A percentile compares a stretch with the other conserved stretches of the same genome.
Evolutionary conservation across 2,329 filamentous ascomycete genomes (phyloP).

Genomic region (Fusarium zealandicum): DNA sequence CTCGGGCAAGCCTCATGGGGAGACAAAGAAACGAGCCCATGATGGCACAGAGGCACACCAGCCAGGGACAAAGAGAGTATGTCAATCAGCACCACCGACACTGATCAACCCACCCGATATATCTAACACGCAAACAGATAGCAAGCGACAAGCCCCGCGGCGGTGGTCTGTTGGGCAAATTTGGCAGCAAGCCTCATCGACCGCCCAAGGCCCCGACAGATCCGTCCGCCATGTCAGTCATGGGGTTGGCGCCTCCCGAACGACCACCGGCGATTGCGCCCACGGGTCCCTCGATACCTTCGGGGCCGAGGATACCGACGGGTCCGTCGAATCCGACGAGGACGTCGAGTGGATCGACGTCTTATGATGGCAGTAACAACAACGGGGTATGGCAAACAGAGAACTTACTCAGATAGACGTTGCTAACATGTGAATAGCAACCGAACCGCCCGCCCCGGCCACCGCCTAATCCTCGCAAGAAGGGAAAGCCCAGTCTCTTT

Average conservation of each 20-base stretch:
- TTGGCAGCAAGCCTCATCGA: constrained; percentile 43
- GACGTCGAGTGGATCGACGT: constrained; percentile 35
- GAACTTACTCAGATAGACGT: not conserved
- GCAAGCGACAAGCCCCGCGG: constrained; percentile 43
- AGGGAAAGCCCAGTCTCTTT: constrained; percentile 54
- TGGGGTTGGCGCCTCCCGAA: constrained; percentile 57
- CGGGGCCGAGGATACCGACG: constrained; percentile 23
- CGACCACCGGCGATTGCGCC: constrained; percentile 47
- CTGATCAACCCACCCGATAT: not conserved
- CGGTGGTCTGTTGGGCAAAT: constrained; percentile 48
- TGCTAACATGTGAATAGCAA: constrained; percentile 30
- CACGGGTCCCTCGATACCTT: constrained; percentile 20
- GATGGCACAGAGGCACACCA: constrained; percentile 47
- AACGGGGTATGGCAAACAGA: constrained; percentile 24
- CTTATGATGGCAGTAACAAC: constrained; percentile 24
- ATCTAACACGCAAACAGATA: constrained; percentile 43
- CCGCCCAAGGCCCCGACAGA: constrained; percentile 50
- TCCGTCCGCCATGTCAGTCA: constrained; percentile 60
- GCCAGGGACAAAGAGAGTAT: constrained; percentile 52
- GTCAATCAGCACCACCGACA: constrained; percentile 33
- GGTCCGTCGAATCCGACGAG: constrained; percentile 12
- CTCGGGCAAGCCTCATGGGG: constrained; percentile 24
- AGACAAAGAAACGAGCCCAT: constrained; percentile 53
- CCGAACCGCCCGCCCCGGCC: constrained; percentile 31
- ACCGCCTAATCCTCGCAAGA: constrained; percentile 47